Evolutionary conservation across 2,329 filamentous ascomycete species (phyloP).

Genomic region (Penicillium sp.): DNA sequence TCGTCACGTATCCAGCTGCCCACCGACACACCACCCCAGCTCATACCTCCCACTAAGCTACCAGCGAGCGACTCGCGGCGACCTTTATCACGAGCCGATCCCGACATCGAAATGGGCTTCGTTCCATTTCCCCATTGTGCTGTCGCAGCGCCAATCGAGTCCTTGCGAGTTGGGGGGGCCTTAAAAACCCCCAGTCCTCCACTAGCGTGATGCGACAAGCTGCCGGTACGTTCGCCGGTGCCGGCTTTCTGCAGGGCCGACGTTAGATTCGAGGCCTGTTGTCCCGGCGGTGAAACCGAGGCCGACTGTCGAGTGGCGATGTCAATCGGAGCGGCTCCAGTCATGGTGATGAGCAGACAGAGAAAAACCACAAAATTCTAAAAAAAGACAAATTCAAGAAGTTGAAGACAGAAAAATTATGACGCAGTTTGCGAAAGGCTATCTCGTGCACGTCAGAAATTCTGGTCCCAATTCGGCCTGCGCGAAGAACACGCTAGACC

Average conservation of each 20-base stretch:
- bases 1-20: constrained; percentile 97
- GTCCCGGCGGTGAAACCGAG: constrained; percentile 53
- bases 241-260: constrained; percentile 52
- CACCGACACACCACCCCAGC: constrained; percentile 93
- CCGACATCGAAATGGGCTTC: constrained; percentile 56
- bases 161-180: constrained; percentile 45
- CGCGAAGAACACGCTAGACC: constrained; percentile 41
- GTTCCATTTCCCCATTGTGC: constrained; percentile 54
- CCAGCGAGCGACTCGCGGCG: constrained; percentile 56
- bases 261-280: constrained; percentile 58
- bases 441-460: constrained; percentile 6
- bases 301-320: constrained; percentile 52
- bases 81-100: constrained; percentile 45
- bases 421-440: constrained; percentile 21
- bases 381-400: constrained; percentile 12
- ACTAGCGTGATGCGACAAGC: constrained; percentile 42
- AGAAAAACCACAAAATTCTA: constrained; percentile 1
- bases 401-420: constrained; percentile 14
- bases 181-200: constrained; percentile 37
- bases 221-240: constrained; percentile 39
- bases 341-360: constrained; percentile 42
- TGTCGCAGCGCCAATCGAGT: constrained; percentile 49
- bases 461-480: constrained; percentile 38
- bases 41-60: constrained; percentile 71
- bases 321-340: constrained; percentile 54